Conservation (phyloP, 192 early-diverging fungal genomes). For the Backusella tarrabulga region DNA sequence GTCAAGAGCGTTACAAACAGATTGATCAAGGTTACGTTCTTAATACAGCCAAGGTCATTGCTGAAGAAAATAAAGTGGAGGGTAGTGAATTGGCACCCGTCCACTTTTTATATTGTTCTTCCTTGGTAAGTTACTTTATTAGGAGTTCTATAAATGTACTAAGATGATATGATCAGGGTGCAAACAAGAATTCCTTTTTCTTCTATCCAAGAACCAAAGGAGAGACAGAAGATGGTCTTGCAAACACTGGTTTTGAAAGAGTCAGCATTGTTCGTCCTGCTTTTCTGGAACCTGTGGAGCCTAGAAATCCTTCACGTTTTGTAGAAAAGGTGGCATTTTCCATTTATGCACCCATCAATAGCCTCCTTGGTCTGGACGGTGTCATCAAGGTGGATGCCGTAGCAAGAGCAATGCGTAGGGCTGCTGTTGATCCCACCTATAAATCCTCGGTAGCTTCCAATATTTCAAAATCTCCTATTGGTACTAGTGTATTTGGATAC, state of each 20-base stretch:
- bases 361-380: not conserved
- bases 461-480: not conserved
- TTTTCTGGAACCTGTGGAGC: slow-evolving; percentile 46
- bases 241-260: slow-evolving; percentile 59
- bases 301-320: slow-evolving; percentile 11
- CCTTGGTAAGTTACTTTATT: slow-evolving; percentile 22
- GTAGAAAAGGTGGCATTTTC: not conserved
- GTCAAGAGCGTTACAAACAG: slow-evolving; percentile 62
- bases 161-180: slow-evolving; percentile 56
- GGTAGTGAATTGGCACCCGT: slow-evolving; percentile 29
- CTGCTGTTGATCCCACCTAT: not conserved
- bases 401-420: slow-evolving; percentile 22
- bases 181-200: slow-evolving; percentile 55
- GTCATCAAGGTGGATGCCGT: slow-evolving; percentile 15
- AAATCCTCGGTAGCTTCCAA: not conserved
- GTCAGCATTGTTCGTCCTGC: slow-evolving; percentile 65
- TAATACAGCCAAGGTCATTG: slow-evolving; percentile 58
- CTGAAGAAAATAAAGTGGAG: slow-evolving; percentile 44
- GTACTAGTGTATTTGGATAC: not conserved
- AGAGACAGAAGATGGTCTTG: slow-evolving; percentile 67
- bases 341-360: not conserved
- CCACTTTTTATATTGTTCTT: slow-evolving; percentile 55
- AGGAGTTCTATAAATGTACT: not conserved
- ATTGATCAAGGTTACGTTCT: slow-evolving; percentile 82
- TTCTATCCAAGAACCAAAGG: slow-evolving; percentile 76